These are phyloP conservation scores for Dorcoceras hygrometricum DNA, from an alignment of 257 asterid species.

Conservation along the genomic window DNA sequence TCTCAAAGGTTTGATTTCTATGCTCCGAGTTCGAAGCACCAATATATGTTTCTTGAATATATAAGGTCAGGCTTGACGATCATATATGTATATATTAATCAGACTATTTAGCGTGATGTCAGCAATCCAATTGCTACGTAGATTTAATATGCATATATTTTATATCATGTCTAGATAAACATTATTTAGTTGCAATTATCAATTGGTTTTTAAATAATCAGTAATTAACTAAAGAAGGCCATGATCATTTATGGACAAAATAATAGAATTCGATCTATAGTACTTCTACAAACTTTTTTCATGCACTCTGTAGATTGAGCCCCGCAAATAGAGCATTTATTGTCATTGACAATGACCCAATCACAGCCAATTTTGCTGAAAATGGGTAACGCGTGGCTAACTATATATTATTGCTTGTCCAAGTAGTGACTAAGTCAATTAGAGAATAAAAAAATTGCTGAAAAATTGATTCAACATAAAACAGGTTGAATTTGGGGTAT, in stretches of 20 bases:
- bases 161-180: not conserved
- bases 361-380: not conserved
- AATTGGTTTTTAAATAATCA: too few relatives aligned
- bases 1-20: not conserved
- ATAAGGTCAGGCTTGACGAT: too few relatives aligned
- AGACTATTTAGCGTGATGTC: not conserved
- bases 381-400: not conserved
- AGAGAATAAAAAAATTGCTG: not conserved
- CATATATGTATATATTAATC: too few relatives aligned
- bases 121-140: not conserved
- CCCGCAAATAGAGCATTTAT: not conserved
- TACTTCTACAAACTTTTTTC: too few relatives aligned
- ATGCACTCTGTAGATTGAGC: not conserved
- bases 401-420: not conserved
- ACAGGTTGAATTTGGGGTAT: not conserved
- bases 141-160: too few relatives aligned
- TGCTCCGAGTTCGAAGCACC: not conserved
- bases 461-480: not conserved
- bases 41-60: not conserved
- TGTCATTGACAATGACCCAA: not conserved
- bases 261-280: too few relatives aligned
- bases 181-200: too few relatives aligned
- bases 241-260: not conserved
- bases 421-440: not conserved
- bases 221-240: not conserved